Evolutionary conservation across 2,329 filamentous ascomycete genomes (phyloP), one percentile per base, ranked within the genome.

Genomic region (Sporothrix pallida): DNA sequence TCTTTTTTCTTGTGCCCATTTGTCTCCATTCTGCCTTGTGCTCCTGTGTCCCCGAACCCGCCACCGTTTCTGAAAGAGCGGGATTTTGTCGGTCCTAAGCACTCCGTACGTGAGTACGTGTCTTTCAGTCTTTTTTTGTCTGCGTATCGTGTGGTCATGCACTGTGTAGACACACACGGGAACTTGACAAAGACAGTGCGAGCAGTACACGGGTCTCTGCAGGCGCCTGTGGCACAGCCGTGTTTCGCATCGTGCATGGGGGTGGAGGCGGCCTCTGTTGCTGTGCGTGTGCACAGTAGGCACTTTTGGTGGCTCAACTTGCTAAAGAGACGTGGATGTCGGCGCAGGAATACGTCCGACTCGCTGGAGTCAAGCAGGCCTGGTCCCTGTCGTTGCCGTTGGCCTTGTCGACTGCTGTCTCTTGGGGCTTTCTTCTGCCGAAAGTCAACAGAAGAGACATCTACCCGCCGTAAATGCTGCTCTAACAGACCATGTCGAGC

Each of bases 311-410:
- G 60, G 37, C 37, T 23, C 12, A 65, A 46, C 42, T 13, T 23
- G 42, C 37, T 31, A 8, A 23, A 3, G 3, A 31, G 58, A 56
- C 7, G 15, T n/a, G n/a, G 23, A 68, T 17, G 23, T 23, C 4
- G 42, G 9, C 17, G 4, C 31, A 52, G 72, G 72, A 73, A 73
- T 60, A n/a, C 48, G 48, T 67, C 72, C 72, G 68, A 73, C 72
- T 71, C 48, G 72, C 68, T 71, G 72, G 71, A 50, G 54, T 26
- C 17, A 3, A 15, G 17, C 17, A 46, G n/a, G 42, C 44, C 52
- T 68, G 44, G 20, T 60, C 68, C 20, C 3, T 65, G 70, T 44
- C 23, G 23, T 48, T 50, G 20, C 7, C 13, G 37, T 31, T 50
- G 71, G 23, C 52, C 52, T 10, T 26, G 52, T 56, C 9, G 52